Evolutionary conservation across 352 stramenopile species (phyloP).

Genomic region (Phytophthora citrophthora): DNA sequence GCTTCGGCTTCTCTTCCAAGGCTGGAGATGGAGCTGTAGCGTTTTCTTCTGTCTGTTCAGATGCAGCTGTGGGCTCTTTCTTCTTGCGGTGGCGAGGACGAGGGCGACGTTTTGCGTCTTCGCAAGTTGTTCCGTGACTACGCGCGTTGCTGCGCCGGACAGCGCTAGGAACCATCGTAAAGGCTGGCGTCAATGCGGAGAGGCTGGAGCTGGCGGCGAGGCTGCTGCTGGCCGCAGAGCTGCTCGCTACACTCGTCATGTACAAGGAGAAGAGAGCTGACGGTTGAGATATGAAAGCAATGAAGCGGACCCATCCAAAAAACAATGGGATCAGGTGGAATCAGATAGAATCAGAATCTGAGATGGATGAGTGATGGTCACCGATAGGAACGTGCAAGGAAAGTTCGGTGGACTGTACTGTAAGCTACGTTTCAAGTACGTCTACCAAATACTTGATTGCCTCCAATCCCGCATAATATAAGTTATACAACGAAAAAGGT

Average conservation of each 20-base stretch:
- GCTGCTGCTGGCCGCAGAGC: slow-evolving; percentile 20
- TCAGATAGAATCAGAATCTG: slow-evolving; percentile 8
- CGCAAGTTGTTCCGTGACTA: background rate
- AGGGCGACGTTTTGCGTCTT: slow-evolving; percentile 17
- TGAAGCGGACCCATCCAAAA: slow-evolving; percentile 15
- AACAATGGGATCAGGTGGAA: background rate
- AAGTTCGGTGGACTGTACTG: too few relatives aligned
- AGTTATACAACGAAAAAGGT: too few relatives aligned
- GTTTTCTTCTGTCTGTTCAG: background rate
- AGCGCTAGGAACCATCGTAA: slow-evolving; percentile 40
- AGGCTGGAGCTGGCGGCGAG: slow-evolving; percentile 22
- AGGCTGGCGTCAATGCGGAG: slow-evolving; percentile 21
- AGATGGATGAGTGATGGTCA: slow-evolving; percentile 9
- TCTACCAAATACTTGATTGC: too few relatives aligned
- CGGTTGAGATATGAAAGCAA: slow-evolving; percentile 11
- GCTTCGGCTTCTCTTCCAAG: slow-evolving; percentile 8
- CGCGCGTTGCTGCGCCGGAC: slow-evolving; percentile 16
- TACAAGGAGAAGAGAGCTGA: background rate
- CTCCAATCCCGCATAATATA: too few relatives aligned
- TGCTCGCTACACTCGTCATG: slow-evolving; percentile 32
- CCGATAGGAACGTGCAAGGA: slow-evolving; percentile 13
- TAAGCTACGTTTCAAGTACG: too few relatives aligned
- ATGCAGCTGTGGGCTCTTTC: background rate
- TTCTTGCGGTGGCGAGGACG: slow-evolving; percentile 37
- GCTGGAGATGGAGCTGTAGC: background rate